Percentiles rank a stretch among this genome's conserved stretches.
These are phyloP conservation scores for Mycena pura DNA, from an alignment of 768 basidiomycete species.

Conservation along the genomic window DNA sequence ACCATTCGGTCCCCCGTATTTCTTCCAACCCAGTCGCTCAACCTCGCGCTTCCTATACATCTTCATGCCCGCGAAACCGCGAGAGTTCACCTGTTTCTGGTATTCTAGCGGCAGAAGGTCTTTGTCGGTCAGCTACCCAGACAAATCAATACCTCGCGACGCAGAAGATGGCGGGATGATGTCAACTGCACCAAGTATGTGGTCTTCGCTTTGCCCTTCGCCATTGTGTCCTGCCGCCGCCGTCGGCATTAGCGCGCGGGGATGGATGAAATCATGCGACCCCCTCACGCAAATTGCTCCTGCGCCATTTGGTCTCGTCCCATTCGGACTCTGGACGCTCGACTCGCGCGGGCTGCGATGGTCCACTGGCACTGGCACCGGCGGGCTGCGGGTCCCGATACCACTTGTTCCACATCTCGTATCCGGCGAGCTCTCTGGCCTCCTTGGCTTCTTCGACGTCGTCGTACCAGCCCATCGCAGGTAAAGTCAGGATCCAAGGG, in stretches of 20 bases:
- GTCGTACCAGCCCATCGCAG: conserved; percentile 20
- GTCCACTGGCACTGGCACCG: no score
- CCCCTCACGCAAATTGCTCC: conserved; percentile 11
- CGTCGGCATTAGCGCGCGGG: no score
- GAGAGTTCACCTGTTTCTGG: conserved; percentile 15
- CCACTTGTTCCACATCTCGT: conserved; percentile 19
- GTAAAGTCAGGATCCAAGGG: no score
- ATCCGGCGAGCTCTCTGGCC: no score
- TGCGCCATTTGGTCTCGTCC: conserved; percentile 23
- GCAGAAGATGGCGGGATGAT: not conserved
- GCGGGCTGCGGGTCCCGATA: conserved; percentile 19
- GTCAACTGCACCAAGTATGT: conserved; percentile 8
- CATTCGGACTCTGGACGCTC: conserved; percentile 20
- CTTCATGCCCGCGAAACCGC: conserved; percentile 12
- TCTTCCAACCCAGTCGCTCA: conserved; percentile 16
- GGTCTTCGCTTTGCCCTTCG: conserved; percentile 19
- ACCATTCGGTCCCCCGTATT: conserved; percentile 22
- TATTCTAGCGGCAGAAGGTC: conserved; percentile 19
- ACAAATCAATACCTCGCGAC: not conserved
- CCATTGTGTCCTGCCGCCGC: conserved; percentile 14
- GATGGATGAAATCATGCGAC: not conserved
- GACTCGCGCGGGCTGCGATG: conserved; percentile 5
- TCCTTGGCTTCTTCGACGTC: conserved; percentile 17
- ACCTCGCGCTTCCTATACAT: conserved; percentile 21
- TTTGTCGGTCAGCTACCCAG: conserved; percentile 15